Evolutionary conservation across 768 basidiomycete genomes (phyloP), one percentile per base, ranked within the genome.

Genomic region (Neoboletus brunneissimus): DNA sequence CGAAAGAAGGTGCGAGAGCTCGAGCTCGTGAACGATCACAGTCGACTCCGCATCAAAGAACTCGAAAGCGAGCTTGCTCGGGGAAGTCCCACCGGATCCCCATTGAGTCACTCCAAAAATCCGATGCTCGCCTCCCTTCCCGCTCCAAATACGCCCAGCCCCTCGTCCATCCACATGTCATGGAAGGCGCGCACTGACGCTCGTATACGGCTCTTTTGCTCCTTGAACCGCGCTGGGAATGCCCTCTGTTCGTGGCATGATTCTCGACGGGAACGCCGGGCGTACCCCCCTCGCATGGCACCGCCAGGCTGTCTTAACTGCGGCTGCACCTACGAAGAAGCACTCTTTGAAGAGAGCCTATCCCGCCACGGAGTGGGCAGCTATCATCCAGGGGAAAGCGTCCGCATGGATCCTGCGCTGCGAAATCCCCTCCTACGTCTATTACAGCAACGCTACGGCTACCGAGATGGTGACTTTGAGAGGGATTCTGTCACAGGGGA

Each of bases 221-320:
- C 90, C 4, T 76, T 89, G 31, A 93, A 94, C 71, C 84, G 91
- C 49, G 91, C 91, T 0, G 91, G 91, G 32, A 94, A 94, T 62
- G 90, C 91, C 1, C 81, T 93, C 35, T 93, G 91, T 68, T 86
- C 91, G 4, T 94, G 91, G 91, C 91, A 94, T 65, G 91, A 94
- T 70, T 91, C 91, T 2, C 80, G 91, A 45, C 84, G 91, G 29
- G 91, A 94, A 72, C 85, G 91, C 31, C 82, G 91, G 10, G 78
- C 79, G 0, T 84, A 81, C 63, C 88, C 91, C 4, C 89, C 91
- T 11, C 84, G 91, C 45, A 87, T 87, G 77, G 91, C 91, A 5
- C 91, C 91, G 11, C 74, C 79, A 0, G 87, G 89, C 11, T 80
- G 80, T 62, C 83, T 94, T 54, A 94, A 94, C 76, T 94, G 91